phyloP scores from a whole-genome alignment of 306 rosid species.

The Potentilla sterilis region DNA sequence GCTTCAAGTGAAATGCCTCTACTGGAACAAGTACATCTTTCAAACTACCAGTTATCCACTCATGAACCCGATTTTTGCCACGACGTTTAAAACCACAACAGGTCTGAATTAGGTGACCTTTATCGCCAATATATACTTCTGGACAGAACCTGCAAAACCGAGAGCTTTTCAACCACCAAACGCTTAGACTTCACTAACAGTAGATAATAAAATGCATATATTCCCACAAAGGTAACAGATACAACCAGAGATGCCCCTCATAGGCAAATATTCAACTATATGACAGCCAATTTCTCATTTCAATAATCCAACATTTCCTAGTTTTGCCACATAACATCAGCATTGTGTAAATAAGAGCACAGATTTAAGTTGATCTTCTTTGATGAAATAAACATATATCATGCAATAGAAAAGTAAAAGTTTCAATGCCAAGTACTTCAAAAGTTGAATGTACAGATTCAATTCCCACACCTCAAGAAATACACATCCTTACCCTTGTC shows the following conservation, averaged over 20 bases:
- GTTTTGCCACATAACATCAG: not conserved
- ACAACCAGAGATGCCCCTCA: not conserved
- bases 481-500: conserved; percentile 1
- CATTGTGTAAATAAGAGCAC: not conserved
- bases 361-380: not conserved
- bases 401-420: not conserved
- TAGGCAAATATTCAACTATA: not conserved
- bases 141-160: conserved; percentile 64
- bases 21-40: conserved; percentile 74
- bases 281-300: not conserved
- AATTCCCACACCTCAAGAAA: not conserved
- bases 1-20: conserved; percentile 66
- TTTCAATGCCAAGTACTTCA: not conserved
- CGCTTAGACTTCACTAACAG: not conserved
- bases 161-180: not conserved
- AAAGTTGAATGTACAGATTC: not conserved
- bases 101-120: conserved; percentile 71
- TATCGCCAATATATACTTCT: conserved; percentile 66
- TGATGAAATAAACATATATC: not conserved
- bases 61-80: conserved; percentile 66
- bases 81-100: conserved; percentile 63
- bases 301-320: not conserved
- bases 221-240: not conserved
- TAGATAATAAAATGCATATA: not conserved
- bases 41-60: conserved; percentile 62